Evolutionary conservation across 441 rosid species (phyloP).

Genomic region (Bocquillonia castaneifolia): DNA sequence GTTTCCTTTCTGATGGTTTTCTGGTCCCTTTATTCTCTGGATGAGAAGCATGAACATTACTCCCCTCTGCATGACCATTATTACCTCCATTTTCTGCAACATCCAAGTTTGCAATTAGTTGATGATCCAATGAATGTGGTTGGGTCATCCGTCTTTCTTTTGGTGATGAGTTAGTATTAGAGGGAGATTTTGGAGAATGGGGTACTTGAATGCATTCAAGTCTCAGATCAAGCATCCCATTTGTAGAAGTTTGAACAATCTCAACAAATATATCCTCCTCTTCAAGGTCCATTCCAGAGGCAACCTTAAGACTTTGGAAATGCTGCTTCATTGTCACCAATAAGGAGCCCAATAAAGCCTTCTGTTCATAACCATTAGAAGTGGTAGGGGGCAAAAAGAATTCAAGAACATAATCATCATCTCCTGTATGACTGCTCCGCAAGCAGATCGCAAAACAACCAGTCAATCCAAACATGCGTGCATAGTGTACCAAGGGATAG

Average conservation of each 20-base stretch:
- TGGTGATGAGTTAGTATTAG: slow-evolving; percentile 27
- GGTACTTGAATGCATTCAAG: slow-evolving; percentile 43
- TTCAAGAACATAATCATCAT: slow-evolving; percentile 78
- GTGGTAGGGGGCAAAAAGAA: slow-evolving; percentile 64
- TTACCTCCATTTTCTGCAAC: slow-evolving; percentile 29
- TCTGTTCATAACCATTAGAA: slow-evolving; percentile 43
- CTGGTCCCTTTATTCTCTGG: slow-evolving; percentile 37
- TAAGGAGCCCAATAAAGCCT: slow-evolving; percentile 52
- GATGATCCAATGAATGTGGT: slow-evolving; percentile 36
- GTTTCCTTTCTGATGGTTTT: slow-evolving; percentile 57
- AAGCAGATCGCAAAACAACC: slow-evolving; percentile 79
- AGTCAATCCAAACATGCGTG: slow-evolving; percentile 71
- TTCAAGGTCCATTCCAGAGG: slow-evolving; percentile 56
- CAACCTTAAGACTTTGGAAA: slow-evolving; percentile 70
- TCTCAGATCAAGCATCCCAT: slow-evolving; percentile 41
- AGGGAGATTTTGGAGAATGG: slow-evolving; percentile 27
- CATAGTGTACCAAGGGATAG: slow-evolving; percentile 89
- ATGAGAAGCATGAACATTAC: slow-evolving; percentile 23
- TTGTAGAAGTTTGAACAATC: slow-evolving; percentile 47
- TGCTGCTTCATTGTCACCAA: slow-evolving; percentile 74
- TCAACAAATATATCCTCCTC: slow-evolving; percentile 54
- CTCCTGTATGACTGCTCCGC: slow-evolving; percentile 63
- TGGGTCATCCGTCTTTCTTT: slow-evolving; percentile 26
- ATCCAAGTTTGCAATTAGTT: slow-evolving; percentile 29
- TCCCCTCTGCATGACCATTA: slow-evolving; percentile 26